phyloP scores from a whole-genome alignment of 441 rosid genomes.

The Corymbia calophylla region DNA sequence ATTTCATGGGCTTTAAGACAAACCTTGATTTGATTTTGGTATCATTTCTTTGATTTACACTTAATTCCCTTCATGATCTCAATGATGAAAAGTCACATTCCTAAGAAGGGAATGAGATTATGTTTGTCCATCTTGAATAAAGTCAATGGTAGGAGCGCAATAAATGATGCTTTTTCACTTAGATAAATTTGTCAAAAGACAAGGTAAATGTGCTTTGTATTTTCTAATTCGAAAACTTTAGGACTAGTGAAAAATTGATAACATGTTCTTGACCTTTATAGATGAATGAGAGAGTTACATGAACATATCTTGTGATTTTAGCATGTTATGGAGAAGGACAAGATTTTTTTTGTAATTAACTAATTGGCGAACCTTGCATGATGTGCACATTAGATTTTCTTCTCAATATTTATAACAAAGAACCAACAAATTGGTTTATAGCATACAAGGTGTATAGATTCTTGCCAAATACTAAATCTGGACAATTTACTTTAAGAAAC shows the following conservation, averaged over 20 bases:
- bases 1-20: background rate
- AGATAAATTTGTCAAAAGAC: background rate
- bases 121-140: background rate
- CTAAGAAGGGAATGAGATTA: background rate
- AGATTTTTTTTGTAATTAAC: background rate
- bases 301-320: background rate
- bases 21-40: background rate
- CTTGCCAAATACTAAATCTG: background rate
- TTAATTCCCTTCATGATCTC: background rate
- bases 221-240: background rate
- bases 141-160: background rate
- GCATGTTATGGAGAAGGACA: background rate
- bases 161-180: background rate
- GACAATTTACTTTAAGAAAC: background rate
- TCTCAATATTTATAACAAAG: background rate
- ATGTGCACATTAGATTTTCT: background rate
- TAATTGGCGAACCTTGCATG: background rate
- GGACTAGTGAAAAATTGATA: background rate
- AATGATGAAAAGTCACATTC: background rate
- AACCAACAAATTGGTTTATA: background rate
- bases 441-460: background rate
- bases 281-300: background rate
- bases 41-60: background rate
- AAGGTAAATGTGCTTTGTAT: background rate
- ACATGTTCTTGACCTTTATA: background rate